Evolutionary conservation across 176 grass and related monocot species (phyloP), one percentile per base, ranked within the genome.

Genomic region (Metroxylon sagu): DNA sequence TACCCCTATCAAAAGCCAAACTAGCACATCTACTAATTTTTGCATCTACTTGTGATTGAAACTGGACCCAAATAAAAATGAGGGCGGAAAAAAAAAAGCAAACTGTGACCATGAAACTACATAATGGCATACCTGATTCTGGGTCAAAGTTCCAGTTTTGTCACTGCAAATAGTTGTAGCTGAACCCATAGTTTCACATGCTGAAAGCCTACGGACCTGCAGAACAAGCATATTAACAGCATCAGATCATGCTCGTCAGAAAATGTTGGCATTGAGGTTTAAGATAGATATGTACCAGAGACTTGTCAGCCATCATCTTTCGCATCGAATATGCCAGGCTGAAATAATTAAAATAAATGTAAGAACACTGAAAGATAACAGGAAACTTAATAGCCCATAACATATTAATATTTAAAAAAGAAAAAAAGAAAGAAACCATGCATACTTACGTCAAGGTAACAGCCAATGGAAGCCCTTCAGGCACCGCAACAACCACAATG

Each of bases 111-210:
- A 27, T 39, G 8, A 65, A 84, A 43, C 35, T 43, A 2, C 35
- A 43, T 12, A 55, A 77, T 19, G 2, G 19, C 49, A 60, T 65
- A 90, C 93, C 87, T 91, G 74, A 75, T 97, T 97, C 65, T 85
- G 60, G 60, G 93, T 97, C 69, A 97, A 76, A 14, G 93, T 97
- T 21, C 93, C 93, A 49, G 92, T 97, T 54, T 97, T 97, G 58
- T 97, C 93, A 57, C 93, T 97, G 77, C 93, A 97, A 53, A 97
- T 97, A 39, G 93, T 97, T 75, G 93, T 91, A 64, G 93, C 93
- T 6, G 93, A 97, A 2, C 92, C 92, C 92, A 96, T 96, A 29
- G 92, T 96, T 79, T 96, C 92, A 70, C 92, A 96, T 39, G 93
- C 93, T 18, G 93, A 87, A 82, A 97, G 87, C 59, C 87, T 88